Base-by-base conservation (phyloP, 306 rosid species). In the Elaeagnus macrophylla region DNA sequence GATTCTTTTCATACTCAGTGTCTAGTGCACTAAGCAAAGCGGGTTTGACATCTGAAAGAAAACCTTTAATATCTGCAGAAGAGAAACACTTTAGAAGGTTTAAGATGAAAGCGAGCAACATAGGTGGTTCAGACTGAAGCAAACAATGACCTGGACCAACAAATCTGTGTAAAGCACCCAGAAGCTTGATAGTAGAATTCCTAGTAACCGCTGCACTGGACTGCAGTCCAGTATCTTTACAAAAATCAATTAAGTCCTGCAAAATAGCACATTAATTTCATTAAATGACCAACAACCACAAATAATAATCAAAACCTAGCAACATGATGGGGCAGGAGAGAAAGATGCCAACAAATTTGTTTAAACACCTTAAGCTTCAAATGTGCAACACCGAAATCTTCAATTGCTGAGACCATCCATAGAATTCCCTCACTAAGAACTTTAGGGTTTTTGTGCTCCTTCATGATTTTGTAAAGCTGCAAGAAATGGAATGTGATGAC, bases 401-500 rank as follows among this genome's bases (percentile, higher is more conserved):
- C 99, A 7, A 88, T 83, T 9, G 95, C 99, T 42, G 96, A 82
- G 70, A 88, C 90, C 95, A 93, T 88, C 99, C 99, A 93, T 72
- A 74, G 56, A 66, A 88, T 65, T 50, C 99, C 99, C 77, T 93
- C 99, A 20, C 99, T 93, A 11, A 93, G 94, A 67, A 93, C 99
- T 83, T 84, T 93, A 1, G 99, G 99, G 72, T 93, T 93, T 85
- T 93, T 93, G 62, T 93, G 99, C 79, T 93, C 99, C 87, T 83
- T 93, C 90, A 82, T 75, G 56, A 93, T 93, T 81, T 88, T 93
- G 76, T 82, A 93, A 37, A 83, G 80, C 99, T 93, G 52, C 66
- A 74, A 39, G 46, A 12, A 37, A 54, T 16, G 62, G 15, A 59
- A 7, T 39, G 41, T 13, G 15, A 61, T 25, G 43, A 66, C 10